Evolutionary conservation across 441 rosid genomes (phyloP).

Genomic region (Pelargonium cotyledonis): DNA sequence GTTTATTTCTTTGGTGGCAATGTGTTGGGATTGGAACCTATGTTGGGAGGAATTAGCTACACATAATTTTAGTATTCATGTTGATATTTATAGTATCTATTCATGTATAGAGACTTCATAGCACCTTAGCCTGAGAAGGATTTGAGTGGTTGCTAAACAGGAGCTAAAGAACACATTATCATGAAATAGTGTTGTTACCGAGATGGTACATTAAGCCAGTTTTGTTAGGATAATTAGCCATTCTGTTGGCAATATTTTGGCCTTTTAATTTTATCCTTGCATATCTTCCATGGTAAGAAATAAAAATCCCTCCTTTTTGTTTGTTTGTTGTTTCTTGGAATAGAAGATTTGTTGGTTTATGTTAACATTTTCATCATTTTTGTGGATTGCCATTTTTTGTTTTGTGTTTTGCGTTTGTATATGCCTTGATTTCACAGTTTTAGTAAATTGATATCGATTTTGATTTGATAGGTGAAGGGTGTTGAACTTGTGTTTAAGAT

Average conservation of each 20-base stretch:
- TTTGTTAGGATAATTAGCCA: too few relatives aligned
- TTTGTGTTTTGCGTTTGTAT: not conserved
- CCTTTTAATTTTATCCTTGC: slow-evolving; percentile 13
- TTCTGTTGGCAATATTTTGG: too few relatives aligned
- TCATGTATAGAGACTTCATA: not conserved
- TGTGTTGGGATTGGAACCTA: not conserved
- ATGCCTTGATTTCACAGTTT: not conserved
- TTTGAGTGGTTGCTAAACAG: too few relatives aligned
- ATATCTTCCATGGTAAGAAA: slow-evolving; percentile 47
- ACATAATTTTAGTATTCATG: not conserved
- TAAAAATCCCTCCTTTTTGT: slow-evolving; percentile 12
- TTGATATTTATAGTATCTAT: not conserved
- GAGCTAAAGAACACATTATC: too few relatives aligned
- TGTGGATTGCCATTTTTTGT: not conserved
- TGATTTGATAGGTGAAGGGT: not conserved
- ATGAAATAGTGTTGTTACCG: too few relatives aligned
- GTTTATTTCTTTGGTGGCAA: not conserved
- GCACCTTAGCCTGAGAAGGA: too few relatives aligned
- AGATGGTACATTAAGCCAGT: too few relatives aligned
- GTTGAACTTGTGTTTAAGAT: not conserved
- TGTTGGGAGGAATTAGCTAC: not conserved
- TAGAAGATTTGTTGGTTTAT: not conserved
- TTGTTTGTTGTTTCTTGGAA: not conserved
- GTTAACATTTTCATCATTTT: not conserved
- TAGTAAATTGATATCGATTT: not conserved